Evolutionary conservation across 306 rosid genomes (phyloP).

Genomic region (Citrullus colocynthis): DNA sequence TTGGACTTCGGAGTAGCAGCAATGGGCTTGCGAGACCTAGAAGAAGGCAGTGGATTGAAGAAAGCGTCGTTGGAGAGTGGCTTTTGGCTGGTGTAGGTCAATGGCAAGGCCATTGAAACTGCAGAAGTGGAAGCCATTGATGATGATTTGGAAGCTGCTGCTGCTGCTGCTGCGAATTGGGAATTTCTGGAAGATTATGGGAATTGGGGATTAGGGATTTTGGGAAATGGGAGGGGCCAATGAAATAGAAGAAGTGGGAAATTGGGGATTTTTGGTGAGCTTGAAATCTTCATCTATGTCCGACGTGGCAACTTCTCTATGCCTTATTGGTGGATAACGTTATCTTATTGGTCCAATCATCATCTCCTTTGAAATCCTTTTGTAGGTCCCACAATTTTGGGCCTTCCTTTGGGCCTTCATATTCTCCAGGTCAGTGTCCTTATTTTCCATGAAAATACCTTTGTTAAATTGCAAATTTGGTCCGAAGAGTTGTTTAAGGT

Average conservation of each 20-base stretch:
- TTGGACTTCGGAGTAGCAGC: constrained; percentile 28
- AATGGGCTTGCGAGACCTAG: constrained; percentile 20
- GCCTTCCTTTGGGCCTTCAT: not conserved
- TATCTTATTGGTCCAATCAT: constrained; percentile 45
- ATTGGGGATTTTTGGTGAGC: constrained; percentile 10
- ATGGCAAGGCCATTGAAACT: constrained; percentile 39
- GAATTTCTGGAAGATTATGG: not conserved
- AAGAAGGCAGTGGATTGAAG: constrained; percentile 39
- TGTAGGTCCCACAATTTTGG: not conserved
- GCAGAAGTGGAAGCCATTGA: constrained; percentile 71
- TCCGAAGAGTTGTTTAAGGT: too few species aligned
- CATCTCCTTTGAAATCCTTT: constrained; percentile 6
- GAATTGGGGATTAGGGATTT: constrained; percentile 1
- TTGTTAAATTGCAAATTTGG: too few species aligned
- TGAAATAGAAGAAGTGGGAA: constrained; percentile 19
- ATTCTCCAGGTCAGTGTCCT: too few species aligned
- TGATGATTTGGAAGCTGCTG: not conserved
- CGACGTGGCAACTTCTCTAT: constrained; percentile 56
- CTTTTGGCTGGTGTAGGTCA: not conserved
- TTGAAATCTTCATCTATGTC: constrained; percentile 28
- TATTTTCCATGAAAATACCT: too few species aligned
- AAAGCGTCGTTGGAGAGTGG: constrained; percentile 26
- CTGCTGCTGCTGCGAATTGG: not conserved
- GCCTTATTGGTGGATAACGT: constrained; percentile 36
- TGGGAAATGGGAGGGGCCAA: constrained; percentile 10